phyloP scores from a whole-genome alignment of 1,284 basidiomycete genomes.

The Pisolithus thermaeus region DNA sequence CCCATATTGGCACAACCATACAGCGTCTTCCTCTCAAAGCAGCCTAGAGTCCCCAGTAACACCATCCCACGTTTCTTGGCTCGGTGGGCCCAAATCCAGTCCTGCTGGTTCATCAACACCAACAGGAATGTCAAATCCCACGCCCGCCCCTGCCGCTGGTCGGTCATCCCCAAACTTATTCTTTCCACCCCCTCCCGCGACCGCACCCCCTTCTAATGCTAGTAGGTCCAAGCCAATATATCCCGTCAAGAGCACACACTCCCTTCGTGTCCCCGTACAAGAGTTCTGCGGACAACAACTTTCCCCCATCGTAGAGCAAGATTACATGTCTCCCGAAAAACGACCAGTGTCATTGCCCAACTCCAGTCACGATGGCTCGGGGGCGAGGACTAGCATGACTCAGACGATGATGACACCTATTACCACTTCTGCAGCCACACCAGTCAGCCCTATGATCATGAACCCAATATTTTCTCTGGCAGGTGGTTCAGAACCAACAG shows the following conservation, averaged over 20 bases:
- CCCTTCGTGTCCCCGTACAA: slow-evolving; percentile 28
- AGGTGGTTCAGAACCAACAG: slow-evolving; percentile 25
- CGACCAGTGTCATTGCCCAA: slow-evolving; percentile 29
- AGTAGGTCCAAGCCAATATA: slow-evolving; percentile 21
- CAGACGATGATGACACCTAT: slow-evolving; percentile 21
- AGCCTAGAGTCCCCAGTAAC: slow-evolving; percentile 29
- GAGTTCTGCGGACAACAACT: slow-evolving; percentile 39
- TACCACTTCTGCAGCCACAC: slow-evolving; percentile 21
- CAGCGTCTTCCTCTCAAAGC: slow-evolving; percentile 28
- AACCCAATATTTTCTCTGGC: slow-evolving; percentile 21
- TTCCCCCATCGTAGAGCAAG: slow-evolving; percentile 50
- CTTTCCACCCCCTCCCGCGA: slow-evolving; percentile 23
- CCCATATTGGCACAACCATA: slow-evolving; percentile 29
- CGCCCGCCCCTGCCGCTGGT: slow-evolving; percentile 12
- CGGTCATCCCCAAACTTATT: slow-evolving; percentile 23
- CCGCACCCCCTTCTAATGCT: slow-evolving; percentile 24
- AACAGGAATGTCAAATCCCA: slow-evolving; percentile 4
- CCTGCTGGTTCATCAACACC: slow-evolving; percentile 7
- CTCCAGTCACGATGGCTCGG: slow-evolving; percentile 21
- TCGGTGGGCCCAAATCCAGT: slow-evolving; percentile 17
- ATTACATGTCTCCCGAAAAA: slow-evolving; percentile 46
- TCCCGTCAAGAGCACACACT: slow-evolving; percentile 29
- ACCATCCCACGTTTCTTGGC: slow-evolving; percentile 36
- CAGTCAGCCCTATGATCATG: slow-evolving; percentile 18
- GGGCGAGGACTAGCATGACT: slow-evolving; percentile 17